These are phyloP conservation scores for Cordia subcordata DNA, from an alignment of 257 asterid species.

Conservation along the genomic window DNA sequence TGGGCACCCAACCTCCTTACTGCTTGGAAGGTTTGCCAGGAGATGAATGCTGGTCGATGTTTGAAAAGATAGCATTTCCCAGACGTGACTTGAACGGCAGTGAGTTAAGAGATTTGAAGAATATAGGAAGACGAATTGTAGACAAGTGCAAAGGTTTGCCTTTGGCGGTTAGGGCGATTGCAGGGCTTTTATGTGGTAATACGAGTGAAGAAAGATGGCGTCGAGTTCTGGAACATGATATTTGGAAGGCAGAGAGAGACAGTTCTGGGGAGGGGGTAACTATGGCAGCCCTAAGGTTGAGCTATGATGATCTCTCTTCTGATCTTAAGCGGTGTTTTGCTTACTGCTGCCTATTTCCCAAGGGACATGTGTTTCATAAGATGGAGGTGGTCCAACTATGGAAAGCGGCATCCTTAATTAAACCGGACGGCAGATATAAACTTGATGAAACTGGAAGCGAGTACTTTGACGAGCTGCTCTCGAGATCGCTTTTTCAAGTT, in stretches of 20 bases:
- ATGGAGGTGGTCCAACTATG: constrained; percentile 13
- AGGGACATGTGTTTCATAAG: constrained; percentile 13
- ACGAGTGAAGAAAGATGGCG: constrained; percentile 4
- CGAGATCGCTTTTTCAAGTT: constrained; percentile 16
- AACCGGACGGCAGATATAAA: constrained; percentile 1
- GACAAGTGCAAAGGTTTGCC: constrained; percentile 8
- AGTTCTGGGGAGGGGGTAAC: background rate
- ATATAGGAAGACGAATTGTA: constrained; percentile 1
- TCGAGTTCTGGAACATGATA: constrained; percentile 9
- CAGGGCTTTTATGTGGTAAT: background rate
- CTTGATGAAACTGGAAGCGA: constrained; percentile 11
- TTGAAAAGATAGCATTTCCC: constrained; percentile 1
- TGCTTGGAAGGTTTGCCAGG: background rate
- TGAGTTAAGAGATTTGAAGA: background rate
- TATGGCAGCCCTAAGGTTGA: constrained; percentile 6
- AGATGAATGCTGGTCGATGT: constrained; percentile 9
- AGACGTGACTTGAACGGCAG: background rate
- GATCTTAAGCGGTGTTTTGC: constrained; percentile 17
- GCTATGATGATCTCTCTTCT: constrained; percentile 14
- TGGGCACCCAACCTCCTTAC: background rate
- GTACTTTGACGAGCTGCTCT: constrained; percentile 8
- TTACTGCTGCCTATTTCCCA: constrained; percentile 17
- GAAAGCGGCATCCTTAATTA: constrained; percentile 18
- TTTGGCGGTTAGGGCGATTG: constrained; percentile 2
- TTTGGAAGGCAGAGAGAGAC: constrained; percentile 7